phyloP scores from a whole-genome alignment of 768 basidiomycete species.

The Phanerochaete carnosa region DNA sequence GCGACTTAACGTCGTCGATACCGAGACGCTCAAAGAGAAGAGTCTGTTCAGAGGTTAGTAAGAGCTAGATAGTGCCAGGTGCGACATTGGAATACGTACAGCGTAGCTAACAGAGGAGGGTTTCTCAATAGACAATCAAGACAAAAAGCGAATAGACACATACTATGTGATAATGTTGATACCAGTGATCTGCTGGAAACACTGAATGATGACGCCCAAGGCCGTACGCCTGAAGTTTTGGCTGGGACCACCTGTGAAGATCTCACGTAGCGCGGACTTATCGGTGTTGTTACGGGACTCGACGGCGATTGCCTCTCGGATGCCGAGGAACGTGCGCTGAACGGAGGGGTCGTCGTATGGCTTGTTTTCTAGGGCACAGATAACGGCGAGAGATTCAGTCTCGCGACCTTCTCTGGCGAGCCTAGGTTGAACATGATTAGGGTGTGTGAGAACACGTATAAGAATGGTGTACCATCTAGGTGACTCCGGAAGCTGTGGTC shows the following conservation, averaged over 20 bases:
- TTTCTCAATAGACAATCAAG: background rate
- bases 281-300: conserved; percentile 27
- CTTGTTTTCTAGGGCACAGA: conserved; percentile 58
- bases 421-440: conserved; percentile 31
- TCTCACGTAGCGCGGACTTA: conserved; percentile 43
- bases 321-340: conserved; percentile 49
- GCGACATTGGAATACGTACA: conserved; percentile 9
- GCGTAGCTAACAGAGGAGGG: conserved; percentile 24
- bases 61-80: background rate
- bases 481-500: conserved; percentile 50
- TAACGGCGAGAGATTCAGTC: conserved; percentile 56
- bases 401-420: conserved; percentile 52
- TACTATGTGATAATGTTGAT: conserved; percentile 66
- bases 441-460: background rate
- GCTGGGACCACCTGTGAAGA: conserved; percentile 51
- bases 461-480: conserved; percentile 44
- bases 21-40: conserved; percentile 58
- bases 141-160: conserved; percentile 26
- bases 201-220: conserved; percentile 55
- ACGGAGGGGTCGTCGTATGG: conserved; percentile 43
- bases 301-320: conserved; percentile 47
- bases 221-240: conserved; percentile 61
- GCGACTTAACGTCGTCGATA: conserved; percentile 52
- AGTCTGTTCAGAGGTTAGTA: conserved; percentile 29
- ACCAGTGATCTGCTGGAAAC: conserved; percentile 69